These are phyloP conservation scores for Pseudogymnoascus sp. DNA, from an alignment of 2,329 filamentous ascomycete genomes.

Conservation along the genomic window DNA sequence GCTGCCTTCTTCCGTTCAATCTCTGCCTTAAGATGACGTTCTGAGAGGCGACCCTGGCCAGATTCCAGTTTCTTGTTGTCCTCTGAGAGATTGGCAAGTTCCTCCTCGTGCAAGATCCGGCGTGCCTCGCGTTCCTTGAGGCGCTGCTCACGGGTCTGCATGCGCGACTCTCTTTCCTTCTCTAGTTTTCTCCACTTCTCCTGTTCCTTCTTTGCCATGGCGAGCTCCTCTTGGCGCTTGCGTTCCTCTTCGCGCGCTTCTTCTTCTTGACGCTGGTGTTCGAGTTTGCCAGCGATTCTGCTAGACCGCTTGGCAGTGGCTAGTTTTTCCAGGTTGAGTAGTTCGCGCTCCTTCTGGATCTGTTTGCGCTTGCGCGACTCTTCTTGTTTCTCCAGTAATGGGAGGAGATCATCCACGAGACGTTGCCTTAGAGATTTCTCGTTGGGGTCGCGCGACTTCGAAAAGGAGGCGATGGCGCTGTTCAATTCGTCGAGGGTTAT, in stretches of 20 bases:
- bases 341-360: conserved; percentile 62
- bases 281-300: conserved; percentile 72
- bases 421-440: conserved; percentile 70
- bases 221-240: conserved; percentile 56
- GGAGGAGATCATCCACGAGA: conserved; percentile 70
- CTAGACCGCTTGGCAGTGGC: conserved; percentile 93
- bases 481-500: conserved; percentile 72
- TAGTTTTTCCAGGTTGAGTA: conserved; percentile 74
- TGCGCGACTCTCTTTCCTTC: conserved; percentile 67
- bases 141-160: conserved; percentile 77
- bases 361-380: conserved; percentile 66
- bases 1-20: conserved; percentile 73
- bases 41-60: conserved; percentile 58
- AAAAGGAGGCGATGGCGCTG: conserved; percentile 60
- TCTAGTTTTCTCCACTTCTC: conserved; percentile 51
- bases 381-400: conserved; percentile 72
- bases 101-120: conserved; percentile 75
- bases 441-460: conserved; percentile 71
- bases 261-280: conserved; percentile 68
- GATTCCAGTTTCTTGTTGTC: conserved; percentile 55
- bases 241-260: conserved; percentile 62
- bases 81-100: conserved; percentile 70
- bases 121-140: conserved; percentile 78
- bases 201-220: conserved; percentile 58
- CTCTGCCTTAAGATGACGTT: conserved; percentile 71